Conservation (phyloP, 352 stramenopile genomes). For the Phytophthora europaea region DNA sequence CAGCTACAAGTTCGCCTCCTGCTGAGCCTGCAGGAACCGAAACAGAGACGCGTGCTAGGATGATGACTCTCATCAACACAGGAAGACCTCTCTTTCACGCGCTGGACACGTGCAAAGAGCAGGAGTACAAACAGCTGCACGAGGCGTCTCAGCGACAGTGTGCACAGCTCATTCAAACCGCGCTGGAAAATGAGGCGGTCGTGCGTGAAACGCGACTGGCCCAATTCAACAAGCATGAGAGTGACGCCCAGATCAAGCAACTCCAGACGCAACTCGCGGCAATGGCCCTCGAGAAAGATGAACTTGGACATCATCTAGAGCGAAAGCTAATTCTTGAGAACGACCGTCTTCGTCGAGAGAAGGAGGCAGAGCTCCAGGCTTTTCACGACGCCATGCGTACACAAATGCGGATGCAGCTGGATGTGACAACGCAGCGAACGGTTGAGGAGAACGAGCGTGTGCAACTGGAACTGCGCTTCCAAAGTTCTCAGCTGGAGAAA, state of each 20-base stretch:
- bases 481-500: conserved; percentile 65
- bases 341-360: conserved; percentile 59
- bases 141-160: conserved; percentile 53
- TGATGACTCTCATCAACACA: conserved; percentile 47
- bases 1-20: neutral
- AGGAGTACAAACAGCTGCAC: conserved; percentile 61
- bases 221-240: conserved; percentile 48
- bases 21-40: conserved; percentile 19
- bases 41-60: conserved; percentile 37
- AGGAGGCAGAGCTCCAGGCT: conserved; percentile 52
- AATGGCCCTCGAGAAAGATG: conserved; percentile 50
- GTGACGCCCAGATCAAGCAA: conserved; percentile 39
- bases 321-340: conserved; percentile 74
- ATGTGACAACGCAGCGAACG: conserved; percentile 68
- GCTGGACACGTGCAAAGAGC: conserved; percentile 65
- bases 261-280: conserved; percentile 37
- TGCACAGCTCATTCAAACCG: conserved; percentile 43
- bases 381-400: conserved; percentile 58
- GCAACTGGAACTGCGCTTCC: conserved; percentile 70
- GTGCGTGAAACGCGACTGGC: conserved; percentile 50
- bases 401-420: conserved; percentile 65
- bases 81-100: conserved; percentile 64
- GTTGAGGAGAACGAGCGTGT: conserved; percentile 75
- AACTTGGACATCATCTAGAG: conserved; percentile 58
- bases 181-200: conserved; percentile 40